phyloP scores from a whole-genome alignment of 2,329 filamentous ascomycete genomes.

The Pezicula neosporulosa region DNA sequence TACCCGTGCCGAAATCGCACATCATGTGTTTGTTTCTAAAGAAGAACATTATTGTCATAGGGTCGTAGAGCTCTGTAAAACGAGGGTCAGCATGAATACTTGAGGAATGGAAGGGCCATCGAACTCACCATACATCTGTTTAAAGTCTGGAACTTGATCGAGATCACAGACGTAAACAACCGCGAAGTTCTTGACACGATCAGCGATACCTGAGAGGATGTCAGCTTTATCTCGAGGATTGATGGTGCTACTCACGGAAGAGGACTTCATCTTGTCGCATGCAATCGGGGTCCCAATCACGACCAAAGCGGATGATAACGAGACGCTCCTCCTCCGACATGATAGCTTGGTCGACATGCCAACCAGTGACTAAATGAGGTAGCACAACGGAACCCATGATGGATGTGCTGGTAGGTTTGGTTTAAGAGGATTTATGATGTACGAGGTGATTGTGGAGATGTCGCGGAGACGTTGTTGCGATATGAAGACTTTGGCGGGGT shows the following conservation, averaged over 20 bases:
- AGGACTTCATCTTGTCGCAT: conserved; percentile 90
- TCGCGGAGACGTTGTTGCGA: too few species aligned
- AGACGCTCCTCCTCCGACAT: conserved; percentile 84
- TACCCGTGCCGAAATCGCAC: conserved; percentile 95
- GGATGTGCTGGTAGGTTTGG: neutral
- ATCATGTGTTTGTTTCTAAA: conserved; percentile 99
- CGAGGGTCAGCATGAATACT: conserved; percentile 1
- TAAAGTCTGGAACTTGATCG: conserved; percentile 88
- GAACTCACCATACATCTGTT: conserved; percentile 78
- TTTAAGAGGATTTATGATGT: too few species aligned
- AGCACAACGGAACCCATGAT: conserved; percentile 76
- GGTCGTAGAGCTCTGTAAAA: conserved; percentile 67
- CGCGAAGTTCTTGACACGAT: conserved; percentile 89
- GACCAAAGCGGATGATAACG: conserved; percentile 89
- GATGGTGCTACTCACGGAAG: conserved; percentile 51
- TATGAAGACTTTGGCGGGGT: too few species aligned
- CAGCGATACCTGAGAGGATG: conserved; percentile 60
- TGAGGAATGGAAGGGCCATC: conserved; percentile 3
- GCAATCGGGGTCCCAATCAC: conserved; percentile 78
- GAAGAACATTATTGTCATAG: conserved; percentile 96
- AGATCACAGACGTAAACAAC: conserved; percentile 94
- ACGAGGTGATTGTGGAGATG: too few species aligned
- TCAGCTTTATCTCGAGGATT: neutral
- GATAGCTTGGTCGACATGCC: conserved; percentile 98
- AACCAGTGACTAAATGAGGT: conserved; percentile 85